Evolutionary conservation across 2,329 filamentous ascomycete species (phyloP).

Genomic region (Diaporthe velutina): DNA sequence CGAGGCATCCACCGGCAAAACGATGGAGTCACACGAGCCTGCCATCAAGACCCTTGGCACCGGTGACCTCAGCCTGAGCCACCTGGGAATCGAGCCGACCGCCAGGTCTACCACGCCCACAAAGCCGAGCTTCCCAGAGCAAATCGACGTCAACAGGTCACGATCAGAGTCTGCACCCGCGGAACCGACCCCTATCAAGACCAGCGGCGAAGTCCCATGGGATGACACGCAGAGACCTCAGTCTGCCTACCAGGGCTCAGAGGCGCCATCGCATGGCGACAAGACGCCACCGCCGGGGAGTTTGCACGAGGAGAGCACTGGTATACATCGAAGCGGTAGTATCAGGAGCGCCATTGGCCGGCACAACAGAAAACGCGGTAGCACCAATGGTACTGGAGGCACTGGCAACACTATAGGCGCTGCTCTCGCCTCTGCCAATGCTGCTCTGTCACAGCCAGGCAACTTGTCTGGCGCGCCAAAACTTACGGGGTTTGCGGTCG

Average conservation of each 20-base stretch:
- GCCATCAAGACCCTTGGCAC: constrained; percentile 91
- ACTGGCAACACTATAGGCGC: constrained; percentile 78
- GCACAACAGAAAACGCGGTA: constrained; percentile 80
- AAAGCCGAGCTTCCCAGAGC: constrained; percentile 66
- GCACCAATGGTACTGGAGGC: constrained; percentile 66
- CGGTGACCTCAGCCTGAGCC: constrained; percentile 89
- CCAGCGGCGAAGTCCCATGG: constrained; percentile 51
- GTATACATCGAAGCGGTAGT: constrained; percentile 74
- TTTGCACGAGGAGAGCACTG: constrained; percentile 72
- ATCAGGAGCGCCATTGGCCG: constrained; percentile 70
- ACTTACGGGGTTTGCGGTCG: constrained; percentile 94
- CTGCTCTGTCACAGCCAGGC: constrained; percentile 75
- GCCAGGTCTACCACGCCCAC: constrained; percentile 68
- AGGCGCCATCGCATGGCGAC: constrained; percentile 64
- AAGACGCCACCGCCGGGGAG: constrained; percentile 76
- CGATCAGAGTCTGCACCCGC: constrained; percentile 72
- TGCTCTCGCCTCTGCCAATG: constrained; percentile 77
- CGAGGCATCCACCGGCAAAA: constrained; percentile 54
- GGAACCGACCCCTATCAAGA: constrained; percentile 52
- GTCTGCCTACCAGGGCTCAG: constrained; percentile 58
- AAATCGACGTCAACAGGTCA: constrained; percentile 56
- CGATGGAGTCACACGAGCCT: constrained; percentile 72
- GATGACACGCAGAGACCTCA: constrained; percentile 57
- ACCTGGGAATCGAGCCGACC: constrained; percentile 82
- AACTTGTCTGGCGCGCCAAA: constrained; percentile 74